Evolutionary conservation across 164 flowering plant species (phyloP).

Genomic region (Macadamia integrifolia): DNA sequence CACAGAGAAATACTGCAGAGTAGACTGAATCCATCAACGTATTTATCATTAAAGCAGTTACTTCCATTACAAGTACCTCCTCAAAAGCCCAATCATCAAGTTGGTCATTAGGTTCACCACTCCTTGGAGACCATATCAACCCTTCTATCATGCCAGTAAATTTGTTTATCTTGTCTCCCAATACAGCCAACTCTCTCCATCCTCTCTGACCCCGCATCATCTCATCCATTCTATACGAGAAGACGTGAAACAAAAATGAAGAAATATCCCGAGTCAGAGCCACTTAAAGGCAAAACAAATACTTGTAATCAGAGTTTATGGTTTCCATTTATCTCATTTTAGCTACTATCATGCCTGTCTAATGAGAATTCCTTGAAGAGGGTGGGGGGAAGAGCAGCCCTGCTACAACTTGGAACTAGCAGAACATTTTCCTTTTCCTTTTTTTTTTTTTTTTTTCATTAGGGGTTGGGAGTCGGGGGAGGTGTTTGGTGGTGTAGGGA

Average conservation of each 20-base stretch:
- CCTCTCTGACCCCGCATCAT: constrained; percentile 99
- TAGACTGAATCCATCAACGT: neutral
- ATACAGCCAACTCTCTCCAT: constrained; percentile 93
- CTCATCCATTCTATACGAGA: constrained; percentile 87
- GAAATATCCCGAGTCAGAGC: neutral
- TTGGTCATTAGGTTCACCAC: constrained; percentile 52
- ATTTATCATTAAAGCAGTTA: neutral
- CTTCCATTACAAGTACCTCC: constrained; percentile 52
- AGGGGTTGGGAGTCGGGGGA: no score
- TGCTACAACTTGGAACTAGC: neutral
- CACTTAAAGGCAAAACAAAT: neutral
- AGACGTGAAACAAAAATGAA: neutral
- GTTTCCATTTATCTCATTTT: neutral
- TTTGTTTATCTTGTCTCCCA: constrained; percentile 94
- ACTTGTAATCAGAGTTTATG: neutral
- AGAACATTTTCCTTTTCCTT: neutral
- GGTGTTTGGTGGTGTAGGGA: no score
- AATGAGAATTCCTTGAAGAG: neutral
- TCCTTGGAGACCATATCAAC: constrained; percentile 88
- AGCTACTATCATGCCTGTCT: neutral
- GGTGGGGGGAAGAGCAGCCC: neutral
- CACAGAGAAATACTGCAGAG: no score
- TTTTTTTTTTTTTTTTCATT: no score
- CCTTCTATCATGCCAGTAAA: constrained; percentile 97
- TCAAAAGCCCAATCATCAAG: constrained; percentile 91